Evolutionary conservation across 768 basidiomycete genomes (phyloP).

Genomic region (Psilocybe tampanensis): DNA sequence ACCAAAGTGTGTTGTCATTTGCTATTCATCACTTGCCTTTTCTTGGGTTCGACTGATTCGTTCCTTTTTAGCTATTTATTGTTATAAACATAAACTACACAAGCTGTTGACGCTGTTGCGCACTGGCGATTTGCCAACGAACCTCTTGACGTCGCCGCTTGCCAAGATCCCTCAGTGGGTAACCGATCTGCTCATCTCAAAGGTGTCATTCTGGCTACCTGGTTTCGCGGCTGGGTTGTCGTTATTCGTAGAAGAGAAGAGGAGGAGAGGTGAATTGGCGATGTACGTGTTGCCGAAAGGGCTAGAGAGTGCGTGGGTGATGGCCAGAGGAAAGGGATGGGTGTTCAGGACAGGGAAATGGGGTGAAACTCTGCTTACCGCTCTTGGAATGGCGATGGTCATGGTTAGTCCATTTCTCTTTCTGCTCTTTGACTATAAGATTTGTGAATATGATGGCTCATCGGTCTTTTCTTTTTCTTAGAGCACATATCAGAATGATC

Average conservation of each 20-base stretch:
- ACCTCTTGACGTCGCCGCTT: slow-evolving; percentile 32
- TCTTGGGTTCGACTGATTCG: neutral
- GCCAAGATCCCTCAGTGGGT: slow-evolving; percentile 45
- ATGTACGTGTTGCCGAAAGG: slow-evolving; percentile 92
- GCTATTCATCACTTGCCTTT: neutral
- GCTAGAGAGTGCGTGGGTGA: slow-evolving; percentile 88
- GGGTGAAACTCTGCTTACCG: slow-evolving; percentile 66
- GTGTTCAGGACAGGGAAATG: slow-evolving; percentile 71
- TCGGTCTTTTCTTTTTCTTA: slow-evolving; percentile 26
- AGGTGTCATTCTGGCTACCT: slow-evolving; percentile 71
- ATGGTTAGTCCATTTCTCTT: slow-evolving; percentile 60
- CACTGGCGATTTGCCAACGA: slow-evolving; percentile 18
- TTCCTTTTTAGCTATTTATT: slow-evolving; percentile 52
- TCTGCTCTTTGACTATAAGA: no score
- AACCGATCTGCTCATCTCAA: slow-evolving; percentile 62
- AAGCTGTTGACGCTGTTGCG: slow-evolving; percentile 41
- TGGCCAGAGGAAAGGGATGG: slow-evolving; percentile 72
- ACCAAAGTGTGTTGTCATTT: slow-evolving; percentile 60
- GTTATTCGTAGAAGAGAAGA: slow-evolving; percentile 85
- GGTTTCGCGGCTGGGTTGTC: slow-evolving; percentile 78
- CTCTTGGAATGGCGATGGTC: slow-evolving; percentile 66
- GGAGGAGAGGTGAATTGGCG: slow-evolving; percentile 87
- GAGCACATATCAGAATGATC: slow-evolving; percentile 85
- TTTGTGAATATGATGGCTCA: neutral
- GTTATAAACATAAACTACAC: slow-evolving; percentile 66